These are phyloP conservation scores for Dioszegia crocea DNA, from an alignment of 768 basidiomycete species.

Conservation along the genomic window DNA sequence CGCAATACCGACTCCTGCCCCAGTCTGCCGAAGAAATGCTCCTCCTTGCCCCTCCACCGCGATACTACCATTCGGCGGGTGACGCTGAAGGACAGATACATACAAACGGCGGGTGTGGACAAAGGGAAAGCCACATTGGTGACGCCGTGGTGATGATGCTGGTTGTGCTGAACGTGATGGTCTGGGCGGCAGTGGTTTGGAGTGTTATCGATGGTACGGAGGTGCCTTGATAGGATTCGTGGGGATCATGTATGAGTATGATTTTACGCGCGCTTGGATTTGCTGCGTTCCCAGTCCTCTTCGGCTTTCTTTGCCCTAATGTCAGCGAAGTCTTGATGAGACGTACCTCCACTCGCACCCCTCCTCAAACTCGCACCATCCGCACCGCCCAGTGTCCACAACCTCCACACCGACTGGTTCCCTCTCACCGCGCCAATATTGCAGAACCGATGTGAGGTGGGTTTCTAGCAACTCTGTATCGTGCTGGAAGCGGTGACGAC, in stretches of 20 bases:
- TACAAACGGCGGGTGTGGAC: neutral
- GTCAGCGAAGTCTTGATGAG: neutral
- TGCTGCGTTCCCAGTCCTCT: conserved; percentile 5
- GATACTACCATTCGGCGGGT: conserved; percentile 3
- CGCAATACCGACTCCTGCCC: conserved; percentile 23
- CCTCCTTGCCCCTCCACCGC: conserved; percentile 29
- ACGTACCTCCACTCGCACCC: conserved; percentile 73
- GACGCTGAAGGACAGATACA: neutral
- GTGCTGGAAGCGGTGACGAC: conserved; percentile 60
- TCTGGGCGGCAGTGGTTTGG: conserved; percentile 11
- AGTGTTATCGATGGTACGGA: conserved; percentile 6
- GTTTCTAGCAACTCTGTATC: conserved; percentile 57
- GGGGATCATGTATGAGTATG: too few relatives aligned
- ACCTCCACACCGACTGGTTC: conserved; percentile 66
- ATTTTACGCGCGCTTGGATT: neutral
- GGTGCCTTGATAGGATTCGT: too few relatives aligned
- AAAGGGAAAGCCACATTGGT: neutral
- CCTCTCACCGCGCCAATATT: conserved; percentile 73
- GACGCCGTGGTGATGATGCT: conserved; percentile 9
- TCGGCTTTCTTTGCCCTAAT: conserved; percentile 12
- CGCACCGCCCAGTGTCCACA: conserved; percentile 62
- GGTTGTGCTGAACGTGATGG: conserved; percentile 12
- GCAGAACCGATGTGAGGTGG: conserved; percentile 58
- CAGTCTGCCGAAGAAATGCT: conserved; percentile 16
- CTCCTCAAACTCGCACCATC: conserved; percentile 69